Percentiles rank a stretch among this genome's conserved stretches.
Evolutionary conservation across 2,329 filamentous ascomycete species (phyloP).

Genomic region (Curvularia sp.): DNA sequence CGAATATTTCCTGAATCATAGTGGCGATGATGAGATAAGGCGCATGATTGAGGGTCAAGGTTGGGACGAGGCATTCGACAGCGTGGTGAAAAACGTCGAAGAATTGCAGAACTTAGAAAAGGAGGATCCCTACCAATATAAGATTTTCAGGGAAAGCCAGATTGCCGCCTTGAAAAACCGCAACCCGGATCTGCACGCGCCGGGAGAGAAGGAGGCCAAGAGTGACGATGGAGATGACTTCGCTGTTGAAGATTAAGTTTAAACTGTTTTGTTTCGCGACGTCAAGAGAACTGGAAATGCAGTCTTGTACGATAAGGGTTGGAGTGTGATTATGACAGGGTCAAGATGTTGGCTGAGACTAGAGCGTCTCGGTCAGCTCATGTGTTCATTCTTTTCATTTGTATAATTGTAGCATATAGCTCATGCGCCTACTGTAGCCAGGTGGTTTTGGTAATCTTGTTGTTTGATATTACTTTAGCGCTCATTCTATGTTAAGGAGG

Average conservation of each 20-base stretch:
- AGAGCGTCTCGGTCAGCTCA: not conserved
- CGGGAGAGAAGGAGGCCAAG: slow-evolving; percentile 14
- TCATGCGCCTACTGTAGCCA: not conserved
- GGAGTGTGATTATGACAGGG: not conserved
- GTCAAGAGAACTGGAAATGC: not conserved
- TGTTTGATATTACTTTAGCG: not conserved
- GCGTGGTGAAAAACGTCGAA: slow-evolving; percentile 69
- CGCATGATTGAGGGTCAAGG: slow-evolving; percentile 64
- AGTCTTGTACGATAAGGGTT: slow-evolving; percentile 1
- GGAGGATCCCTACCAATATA: slow-evolving; percentile 45
- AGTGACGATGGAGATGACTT: slow-evolving; percentile 8
- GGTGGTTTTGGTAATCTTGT: not conserved
- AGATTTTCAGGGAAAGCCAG: slow-evolving; percentile 45
- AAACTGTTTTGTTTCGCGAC: not conserved
- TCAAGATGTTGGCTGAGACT: not conserved
- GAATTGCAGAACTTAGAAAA: slow-evolving; percentile 67
- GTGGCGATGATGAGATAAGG: slow-evolving; percentile 65
- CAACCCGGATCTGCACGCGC: slow-evolving; percentile 32
- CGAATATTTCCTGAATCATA: slow-evolving; percentile 69
- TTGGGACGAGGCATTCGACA: slow-evolving; percentile 66
- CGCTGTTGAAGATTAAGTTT: slow-evolving; percentile 14
- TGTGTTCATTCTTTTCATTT: not conserved
- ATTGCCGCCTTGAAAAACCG: slow-evolving; percentile 49
- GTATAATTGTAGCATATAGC: not conserved
- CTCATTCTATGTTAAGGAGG: not conserved